Evolutionary conservation across 1,284 basidiomycete species (phyloP).

Genomic region (Malassezia arunalokei): DNA sequence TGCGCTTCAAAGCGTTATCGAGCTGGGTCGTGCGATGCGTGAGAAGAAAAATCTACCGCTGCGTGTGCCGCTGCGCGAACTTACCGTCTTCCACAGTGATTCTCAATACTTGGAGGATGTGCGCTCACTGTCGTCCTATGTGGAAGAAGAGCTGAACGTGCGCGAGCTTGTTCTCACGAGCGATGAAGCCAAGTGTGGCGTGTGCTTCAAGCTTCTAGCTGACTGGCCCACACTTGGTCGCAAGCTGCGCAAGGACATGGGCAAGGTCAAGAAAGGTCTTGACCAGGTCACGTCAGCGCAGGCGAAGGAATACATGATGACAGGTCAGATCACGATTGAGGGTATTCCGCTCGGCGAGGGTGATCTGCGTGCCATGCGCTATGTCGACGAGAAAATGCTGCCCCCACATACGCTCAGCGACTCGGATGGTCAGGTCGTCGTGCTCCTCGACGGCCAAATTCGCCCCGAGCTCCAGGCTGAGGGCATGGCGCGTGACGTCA

Average conservation of each 20-base stretch:
- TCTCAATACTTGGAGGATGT: slow-evolving; percentile 74
- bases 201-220: slow-evolving; percentile 79
- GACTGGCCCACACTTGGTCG: slow-evolving; percentile 91
- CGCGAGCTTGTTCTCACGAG: slow-evolving; percentile 77
- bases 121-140: slow-evolving; percentile 70
- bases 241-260: slow-evolving; percentile 86
- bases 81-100: slow-evolving; percentile 86
- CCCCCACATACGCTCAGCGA: slow-evolving; percentile 61
- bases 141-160: slow-evolving; percentile 90
- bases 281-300: slow-evolving; percentile 68
- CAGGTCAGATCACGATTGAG: slow-evolving; percentile 70
- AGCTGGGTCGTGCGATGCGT: slow-evolving; percentile 75
- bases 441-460: slow-evolving; percentile 75
- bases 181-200: slow-evolving; percentile 73
- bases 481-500: slow-evolving; percentile 77
- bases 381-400: slow-evolving; percentile 57
- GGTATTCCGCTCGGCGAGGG: slow-evolving; percentile 80
- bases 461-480: slow-evolving; percentile 77
- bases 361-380: slow-evolving; percentile 79
- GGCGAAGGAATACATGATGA: slow-evolving; percentile 65
- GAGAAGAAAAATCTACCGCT: slow-evolving; percentile 66
- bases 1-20: slow-evolving; percentile 88
- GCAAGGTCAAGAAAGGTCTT: slow-evolving; percentile 75
- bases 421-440: slow-evolving; percentile 86
- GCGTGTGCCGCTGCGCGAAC: slow-evolving; percentile 72